Evolutionary conservation across 495 filamentous ascomycete genomes (phyloP).

Genomic region (Aspergillus panamensis): DNA sequence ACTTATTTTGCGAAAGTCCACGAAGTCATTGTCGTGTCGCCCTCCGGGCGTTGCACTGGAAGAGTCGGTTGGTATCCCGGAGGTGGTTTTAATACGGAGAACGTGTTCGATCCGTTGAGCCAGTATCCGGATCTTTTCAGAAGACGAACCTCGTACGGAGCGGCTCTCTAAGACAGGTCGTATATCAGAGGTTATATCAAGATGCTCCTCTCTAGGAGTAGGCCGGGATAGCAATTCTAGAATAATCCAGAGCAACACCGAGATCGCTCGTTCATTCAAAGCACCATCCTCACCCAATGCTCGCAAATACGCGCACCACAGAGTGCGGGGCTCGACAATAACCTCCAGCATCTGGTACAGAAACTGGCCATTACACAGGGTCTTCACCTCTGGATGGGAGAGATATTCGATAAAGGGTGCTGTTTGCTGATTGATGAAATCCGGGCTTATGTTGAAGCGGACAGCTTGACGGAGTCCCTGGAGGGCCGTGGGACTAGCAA

Average conservation of each 20-base stretch:
- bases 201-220: background rate
- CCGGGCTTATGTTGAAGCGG: slow-evolving; percentile 42
- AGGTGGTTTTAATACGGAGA: slow-evolving; percentile 26
- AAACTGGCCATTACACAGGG: slow-evolving; percentile 52
- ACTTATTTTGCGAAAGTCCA: slow-evolving; percentile 56
- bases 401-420: slow-evolving; percentile 31
- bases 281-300: slow-evolving; percentile 30
- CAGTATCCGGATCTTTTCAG: slow-evolving; percentile 29
- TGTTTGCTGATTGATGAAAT: slow-evolving; percentile 49
- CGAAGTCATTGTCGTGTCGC: slow-evolving; percentile 74
- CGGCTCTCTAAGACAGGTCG: slow-evolving; percentile 26
- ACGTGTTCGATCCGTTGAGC: slow-evolving; percentile 46
- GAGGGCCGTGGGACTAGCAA: slow-evolving; percentile 47
- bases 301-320: slow-evolving; percentile 57
- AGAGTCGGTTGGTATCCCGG: background rate
- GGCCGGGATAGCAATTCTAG: slow-evolving; percentile 49
- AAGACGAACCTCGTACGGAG: slow-evolving; percentile 30
- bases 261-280: slow-evolving; percentile 37
- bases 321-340: slow-evolving; percentile 55
- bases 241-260: slow-evolving; percentile 58
- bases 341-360: slow-evolving; percentile 49
- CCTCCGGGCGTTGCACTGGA: slow-evolving; percentile 53
- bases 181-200: slow-evolving; percentile 29
- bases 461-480: slow-evolving; percentile 47
- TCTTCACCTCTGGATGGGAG: slow-evolving; percentile 37